These are phyloP conservation scores for Aureobasidium sp. DNA, from an alignment of 2,329 filamentous ascomycete species.

Conservation along the genomic window DNA sequence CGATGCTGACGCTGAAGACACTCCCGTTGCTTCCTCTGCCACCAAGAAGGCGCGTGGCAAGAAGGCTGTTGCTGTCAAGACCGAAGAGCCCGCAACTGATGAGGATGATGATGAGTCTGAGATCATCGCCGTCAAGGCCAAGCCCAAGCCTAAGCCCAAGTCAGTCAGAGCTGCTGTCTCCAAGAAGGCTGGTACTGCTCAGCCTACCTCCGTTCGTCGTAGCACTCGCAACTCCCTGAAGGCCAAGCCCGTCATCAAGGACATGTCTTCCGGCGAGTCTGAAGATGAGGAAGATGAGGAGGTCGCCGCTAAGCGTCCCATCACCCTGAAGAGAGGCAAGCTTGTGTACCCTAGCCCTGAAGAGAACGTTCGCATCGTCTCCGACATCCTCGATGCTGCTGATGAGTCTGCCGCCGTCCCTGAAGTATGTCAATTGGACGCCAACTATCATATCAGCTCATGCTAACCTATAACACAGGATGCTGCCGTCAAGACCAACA, in stretches of 20 bases:
- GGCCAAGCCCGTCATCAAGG: neutral
- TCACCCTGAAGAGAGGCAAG: neutral
- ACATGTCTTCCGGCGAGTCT: neutral
- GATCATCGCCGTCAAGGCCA: neutral
- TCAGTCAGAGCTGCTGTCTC: neutral
- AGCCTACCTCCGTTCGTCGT: neutral
- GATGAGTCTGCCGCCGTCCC: neutral
- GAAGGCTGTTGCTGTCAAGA: constrained; percentile 1
- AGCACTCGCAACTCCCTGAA: neutral
- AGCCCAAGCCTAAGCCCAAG: neutral
- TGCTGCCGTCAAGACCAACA: too few species aligned
- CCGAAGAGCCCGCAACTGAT: neutral
- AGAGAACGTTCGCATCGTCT: too few species aligned
- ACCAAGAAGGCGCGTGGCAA: constrained; percentile 6
- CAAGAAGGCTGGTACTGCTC: neutral
- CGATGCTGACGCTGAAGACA: neutral
- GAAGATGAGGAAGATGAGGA: neutral
- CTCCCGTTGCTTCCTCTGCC: neutral
- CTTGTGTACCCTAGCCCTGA: too few species aligned
- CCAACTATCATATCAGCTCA: neutral
- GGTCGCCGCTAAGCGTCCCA: neutral
- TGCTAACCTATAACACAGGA: neutral
- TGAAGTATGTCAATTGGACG: neutral
- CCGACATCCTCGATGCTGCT: neutral
- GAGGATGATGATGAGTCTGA: neutral